These are phyloP conservation scores for Fusarium tuaranense DNA, from an alignment of 2,329 filamentous ascomycete genomes.

Conservation along the genomic window DNA sequence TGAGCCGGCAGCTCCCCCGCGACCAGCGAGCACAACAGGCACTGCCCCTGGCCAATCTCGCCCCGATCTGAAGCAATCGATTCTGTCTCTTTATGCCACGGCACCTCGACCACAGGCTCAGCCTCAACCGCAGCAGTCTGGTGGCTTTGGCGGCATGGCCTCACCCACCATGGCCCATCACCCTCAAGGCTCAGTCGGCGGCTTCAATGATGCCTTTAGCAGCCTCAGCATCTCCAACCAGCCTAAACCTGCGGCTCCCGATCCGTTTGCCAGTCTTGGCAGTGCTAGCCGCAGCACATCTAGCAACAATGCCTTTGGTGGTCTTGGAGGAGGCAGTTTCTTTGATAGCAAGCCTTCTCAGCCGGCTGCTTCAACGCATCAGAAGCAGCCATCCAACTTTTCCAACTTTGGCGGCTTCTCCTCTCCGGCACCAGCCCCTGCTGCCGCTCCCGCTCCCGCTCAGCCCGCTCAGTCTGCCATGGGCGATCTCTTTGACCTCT, in stretches of 20 bases:
- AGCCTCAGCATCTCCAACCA: conserved; percentile 58
- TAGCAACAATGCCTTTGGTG: conserved; percentile 59
- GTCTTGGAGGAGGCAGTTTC: conserved; percentile 80
- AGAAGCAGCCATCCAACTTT: conserved; percentile 65
- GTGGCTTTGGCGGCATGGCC: conserved; percentile 76
- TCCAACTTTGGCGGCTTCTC: conserved; percentile 74
- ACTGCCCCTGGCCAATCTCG: conserved; percentile 76
- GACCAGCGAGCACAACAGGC: conserved; percentile 84
- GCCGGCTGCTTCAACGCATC: conserved; percentile 61
- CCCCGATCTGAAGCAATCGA: conserved; percentile 96
- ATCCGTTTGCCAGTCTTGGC: conserved; percentile 72
- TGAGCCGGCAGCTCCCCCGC: conserved; percentile 75
- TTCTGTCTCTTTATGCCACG: conserved; percentile 92
- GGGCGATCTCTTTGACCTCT: conserved; percentile 86
- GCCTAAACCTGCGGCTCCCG: conserved; percentile 57
- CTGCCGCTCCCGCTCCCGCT: conserved; percentile 49
- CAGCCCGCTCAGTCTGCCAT: conserved; percentile 67
- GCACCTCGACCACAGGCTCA: conserved; percentile 79
- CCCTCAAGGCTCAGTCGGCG: conserved; percentile 64
- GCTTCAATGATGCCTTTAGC: conserved; percentile 81
- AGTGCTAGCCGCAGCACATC: conserved; percentile 49
- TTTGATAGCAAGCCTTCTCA: conserved; percentile 81
- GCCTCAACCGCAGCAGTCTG: conserved; percentile 61
- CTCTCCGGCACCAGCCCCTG: conserved; percentile 52
- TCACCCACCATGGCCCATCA: conserved; percentile 67